Evolutionary conservation across 306 rosid species (phyloP).

Genomic region (Myrica gale): DNA sequence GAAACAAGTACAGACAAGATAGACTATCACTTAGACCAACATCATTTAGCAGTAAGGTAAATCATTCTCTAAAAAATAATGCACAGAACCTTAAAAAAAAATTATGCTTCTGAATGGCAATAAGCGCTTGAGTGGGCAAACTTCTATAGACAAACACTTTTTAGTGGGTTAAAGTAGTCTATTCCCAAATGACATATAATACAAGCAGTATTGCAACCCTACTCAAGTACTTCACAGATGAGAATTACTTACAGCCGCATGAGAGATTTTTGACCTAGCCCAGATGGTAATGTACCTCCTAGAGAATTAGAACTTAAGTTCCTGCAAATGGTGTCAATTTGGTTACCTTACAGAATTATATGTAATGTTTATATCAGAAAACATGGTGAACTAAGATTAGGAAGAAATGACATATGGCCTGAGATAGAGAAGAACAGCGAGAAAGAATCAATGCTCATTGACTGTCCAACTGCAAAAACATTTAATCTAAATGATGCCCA

Average conservation of each 20-base stretch:
- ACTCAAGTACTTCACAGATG: constrained; percentile 19
- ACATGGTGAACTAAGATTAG: too few relatives aligned
- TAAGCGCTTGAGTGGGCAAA: background rate
- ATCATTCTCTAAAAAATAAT: background rate
- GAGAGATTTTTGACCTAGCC: constrained; percentile 69
- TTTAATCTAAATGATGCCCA: background rate
- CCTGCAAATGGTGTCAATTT: constrained; percentile 35
- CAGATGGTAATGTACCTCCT: constrained; percentile 64
- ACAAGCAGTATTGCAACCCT: constrained; percentile 1
- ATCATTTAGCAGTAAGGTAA: background rate
- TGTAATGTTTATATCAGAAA: too few relatives aligned
- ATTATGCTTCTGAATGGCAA: background rate
- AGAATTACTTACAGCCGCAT: constrained; percentile 60
- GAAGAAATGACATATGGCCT: too few relatives aligned
- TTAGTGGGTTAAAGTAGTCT: background rate
- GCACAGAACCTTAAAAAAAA: background rate
- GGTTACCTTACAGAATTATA: too few relatives aligned
- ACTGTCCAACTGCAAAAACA: background rate
- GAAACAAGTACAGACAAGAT: background rate
- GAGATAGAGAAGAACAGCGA: background rate
- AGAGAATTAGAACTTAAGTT: constrained; percentile 79
- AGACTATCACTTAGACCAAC: background rate
- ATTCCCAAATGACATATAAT: constrained; percentile 15
- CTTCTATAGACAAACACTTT: constrained; percentile 5
- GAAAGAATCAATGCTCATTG: background rate